phyloP scores from a whole-genome alignment of 129 eudicot species.

The Lactuca saligna region DNA sequence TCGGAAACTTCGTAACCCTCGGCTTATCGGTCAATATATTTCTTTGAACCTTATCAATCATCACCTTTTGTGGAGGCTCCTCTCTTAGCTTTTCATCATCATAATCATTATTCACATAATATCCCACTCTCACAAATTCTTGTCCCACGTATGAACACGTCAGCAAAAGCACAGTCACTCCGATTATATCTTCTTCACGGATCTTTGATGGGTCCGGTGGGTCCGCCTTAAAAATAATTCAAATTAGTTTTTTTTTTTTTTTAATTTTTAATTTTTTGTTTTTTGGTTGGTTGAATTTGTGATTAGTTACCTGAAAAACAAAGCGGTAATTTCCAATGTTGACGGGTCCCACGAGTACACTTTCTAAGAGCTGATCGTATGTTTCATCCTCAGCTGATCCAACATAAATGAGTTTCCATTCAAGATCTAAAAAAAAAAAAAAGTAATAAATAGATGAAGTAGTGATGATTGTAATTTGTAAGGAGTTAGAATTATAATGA shows the following conservation, averaged over 20 bases:
- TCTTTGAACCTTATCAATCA: constrained; percentile 76
- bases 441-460: neutral
- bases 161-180: constrained; percentile 81
- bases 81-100: constrained; percentile 78
- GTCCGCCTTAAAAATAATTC: constrained; percentile 55
- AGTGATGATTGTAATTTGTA: neutral
- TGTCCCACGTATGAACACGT: constrained; percentile 92
- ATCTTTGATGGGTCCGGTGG: constrained; percentile 93
- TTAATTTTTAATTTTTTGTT: too few relatives aligned
- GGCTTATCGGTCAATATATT: constrained; percentile 81
- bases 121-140: constrained; percentile 88
- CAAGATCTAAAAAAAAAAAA: constrained; percentile 57
- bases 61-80: constrained; percentile 82
- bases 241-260: too few relatives aligned
- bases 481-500: neutral
- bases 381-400: constrained; percentile 99
- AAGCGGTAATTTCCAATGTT: constrained; percentile 91
- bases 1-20: constrained; percentile 86
- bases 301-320: constrained; percentile 69
- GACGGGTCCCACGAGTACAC: constrained; percentile 97
- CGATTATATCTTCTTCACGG: constrained; percentile 88
- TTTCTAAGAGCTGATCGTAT: constrained; percentile 85
- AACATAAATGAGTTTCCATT: constrained; percentile 94
- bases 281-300: too few relatives aligned
- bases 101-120: constrained; percentile 87